phyloP scores from a whole-genome alignment of 164 flowering plant genomes.

The Berberis thunbergii region DNA sequence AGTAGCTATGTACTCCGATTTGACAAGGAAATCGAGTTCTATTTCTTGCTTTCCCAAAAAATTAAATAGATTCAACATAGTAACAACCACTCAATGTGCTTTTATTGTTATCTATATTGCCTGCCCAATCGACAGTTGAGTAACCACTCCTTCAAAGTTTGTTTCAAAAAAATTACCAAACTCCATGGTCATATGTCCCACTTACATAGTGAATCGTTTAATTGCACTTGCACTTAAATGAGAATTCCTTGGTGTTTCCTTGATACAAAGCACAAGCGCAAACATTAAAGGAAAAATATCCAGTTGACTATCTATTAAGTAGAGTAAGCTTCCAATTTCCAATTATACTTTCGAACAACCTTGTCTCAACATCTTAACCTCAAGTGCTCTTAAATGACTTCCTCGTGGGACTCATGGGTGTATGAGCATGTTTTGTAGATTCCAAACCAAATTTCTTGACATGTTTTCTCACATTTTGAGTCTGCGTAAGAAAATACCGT shows the following conservation, averaged over 20 bases:
- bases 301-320: not conserved
- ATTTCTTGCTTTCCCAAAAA: not conserved
- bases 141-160: not conserved
- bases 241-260: not conserved
- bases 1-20: not conserved
- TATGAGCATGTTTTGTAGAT: not conserved
- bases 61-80: not conserved
- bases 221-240: not conserved
- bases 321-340: not conserved
- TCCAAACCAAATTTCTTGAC: not conserved
- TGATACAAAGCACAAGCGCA: not conserved
- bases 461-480: not conserved
- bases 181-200: not conserved
- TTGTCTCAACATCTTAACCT: not conserved
- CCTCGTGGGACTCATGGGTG: not conserved
- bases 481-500: not conserved
- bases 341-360: not conserved
- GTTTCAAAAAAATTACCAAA: not conserved
- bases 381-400: not conserved
- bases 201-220: not conserved
- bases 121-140: not conserved
- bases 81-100: not conserved
- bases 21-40: not conserved
- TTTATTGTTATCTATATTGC: not conserved
- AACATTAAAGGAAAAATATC: not conserved